A percentile compares a stretch with the other conserved stretches of the same genome.
Evolutionary conservation across 139 green algal species (phyloP).

Genomic region (Chlamydomonas sphaeroides): DNA sequence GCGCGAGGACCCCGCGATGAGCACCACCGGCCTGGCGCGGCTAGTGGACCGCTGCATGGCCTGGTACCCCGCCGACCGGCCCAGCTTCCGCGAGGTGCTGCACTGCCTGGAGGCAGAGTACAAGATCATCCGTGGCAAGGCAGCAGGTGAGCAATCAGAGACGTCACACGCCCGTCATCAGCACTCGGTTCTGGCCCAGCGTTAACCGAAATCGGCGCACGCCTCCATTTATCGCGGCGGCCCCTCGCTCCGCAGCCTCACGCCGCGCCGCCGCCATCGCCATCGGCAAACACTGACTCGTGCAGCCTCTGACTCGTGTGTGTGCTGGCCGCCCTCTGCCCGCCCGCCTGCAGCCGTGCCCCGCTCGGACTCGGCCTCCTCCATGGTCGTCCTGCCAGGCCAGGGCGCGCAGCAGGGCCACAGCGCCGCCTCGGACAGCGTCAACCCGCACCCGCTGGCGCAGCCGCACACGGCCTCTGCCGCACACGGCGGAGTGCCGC

Average conservation of each 20-base stretch:
- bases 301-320: too few species aligned
- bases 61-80: slow-evolving; percentile 46
- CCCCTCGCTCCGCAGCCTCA: too few species aligned
- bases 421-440: too few species aligned
- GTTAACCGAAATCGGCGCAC: too few species aligned
- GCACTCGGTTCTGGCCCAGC: too few species aligned
- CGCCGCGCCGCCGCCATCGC: too few species aligned
- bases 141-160: slow-evolving; percentile 43
- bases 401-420: not conserved
- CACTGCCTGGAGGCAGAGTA: slow-evolving; percentile 63
- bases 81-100: slow-evolving; percentile 63
- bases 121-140: slow-evolving; percentile 46
- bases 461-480: not conserved
- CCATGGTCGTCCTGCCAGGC: slow-evolving; percentile 21
- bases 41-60: slow-evolving; percentile 57
- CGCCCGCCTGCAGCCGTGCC: slow-evolving; percentile 15
- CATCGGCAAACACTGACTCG: too few species aligned
- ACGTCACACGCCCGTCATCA: too few species aligned
- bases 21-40: slow-evolving; percentile 28
- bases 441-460: too few species aligned
- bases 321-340: not conserved
- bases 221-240: too few species aligned
- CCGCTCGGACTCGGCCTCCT: slow-evolving; percentile 48
- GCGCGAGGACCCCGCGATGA: slow-evolving; percentile 22
- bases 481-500: too few species aligned